A percentile compares a stretch with the other conserved stretches of the same genome.
These are phyloP conservation scores for Podospora australis DNA, from an alignment of 495 filamentous ascomycete genomes.

Conservation along the genomic window DNA sequence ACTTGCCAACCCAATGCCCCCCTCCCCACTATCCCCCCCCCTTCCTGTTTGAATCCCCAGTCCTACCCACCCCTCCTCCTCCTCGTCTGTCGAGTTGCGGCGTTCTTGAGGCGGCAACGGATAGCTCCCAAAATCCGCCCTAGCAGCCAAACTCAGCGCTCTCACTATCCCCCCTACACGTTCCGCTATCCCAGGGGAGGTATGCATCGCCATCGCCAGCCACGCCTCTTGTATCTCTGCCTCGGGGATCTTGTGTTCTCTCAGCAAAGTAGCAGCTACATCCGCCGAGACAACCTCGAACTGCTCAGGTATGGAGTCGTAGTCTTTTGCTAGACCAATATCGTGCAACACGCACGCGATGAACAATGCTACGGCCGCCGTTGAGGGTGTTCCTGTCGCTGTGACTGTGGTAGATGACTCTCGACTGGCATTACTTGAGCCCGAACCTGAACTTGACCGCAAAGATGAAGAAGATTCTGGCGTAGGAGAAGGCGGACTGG, in stretches of 20 bases:
- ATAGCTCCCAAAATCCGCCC: constrained; percentile 35
- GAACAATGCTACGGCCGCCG: constrained; percentile 17
- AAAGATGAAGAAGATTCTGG: neutral
- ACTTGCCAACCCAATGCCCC: too few species aligned
- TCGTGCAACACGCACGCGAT: constrained; percentile 43
- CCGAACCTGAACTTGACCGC: neutral
- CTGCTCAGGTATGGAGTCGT: constrained; percentile 31
- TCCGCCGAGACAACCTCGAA: constrained; percentile 46
- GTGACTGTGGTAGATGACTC: too few species aligned
- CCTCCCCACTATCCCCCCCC: too few species aligned
- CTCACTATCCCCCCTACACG: constrained; percentile 30
- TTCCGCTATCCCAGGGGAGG: constrained; percentile 39
- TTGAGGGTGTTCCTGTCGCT: neutral
- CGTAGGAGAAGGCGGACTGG: too few species aligned
- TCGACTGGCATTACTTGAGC: constrained; percentile 5
- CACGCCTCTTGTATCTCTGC: constrained; percentile 34
- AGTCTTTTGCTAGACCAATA: constrained; percentile 31
- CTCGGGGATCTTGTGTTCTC: constrained; percentile 19
- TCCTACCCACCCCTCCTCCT: too few species aligned
- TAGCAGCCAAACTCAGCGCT: constrained; percentile 32
- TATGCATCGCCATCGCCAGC: constrained; percentile 42
- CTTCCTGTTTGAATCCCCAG: too few species aligned
- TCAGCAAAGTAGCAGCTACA: constrained; percentile 29
- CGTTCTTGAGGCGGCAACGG: constrained; percentile 2
- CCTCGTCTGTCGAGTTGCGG: constrained; percentile 3